phyloP scores from a whole-genome alignment of 176 grass and related monocot species.

The Rhipidocladum racemiflorum region DNA sequence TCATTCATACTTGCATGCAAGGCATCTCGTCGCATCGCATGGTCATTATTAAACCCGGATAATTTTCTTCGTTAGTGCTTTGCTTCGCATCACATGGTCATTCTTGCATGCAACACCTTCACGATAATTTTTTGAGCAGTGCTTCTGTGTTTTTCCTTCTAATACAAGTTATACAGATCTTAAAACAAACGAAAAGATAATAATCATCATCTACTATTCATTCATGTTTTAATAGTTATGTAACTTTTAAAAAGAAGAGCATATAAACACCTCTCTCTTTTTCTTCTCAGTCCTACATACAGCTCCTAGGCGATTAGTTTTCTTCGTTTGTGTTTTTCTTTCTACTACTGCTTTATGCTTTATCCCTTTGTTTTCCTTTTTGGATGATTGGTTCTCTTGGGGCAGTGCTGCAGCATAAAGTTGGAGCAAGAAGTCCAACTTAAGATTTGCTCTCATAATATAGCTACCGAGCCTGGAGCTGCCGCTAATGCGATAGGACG shows the following conservation, averaged over 20 bases:
- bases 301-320: slow-evolving; percentile 22
- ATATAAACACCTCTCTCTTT: too few relatives aligned
- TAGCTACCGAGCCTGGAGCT: too few relatives aligned
- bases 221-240: too few relatives aligned
- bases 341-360: slow-evolving; percentile 12
- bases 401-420: slow-evolving; percentile 37
- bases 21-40: background rate
- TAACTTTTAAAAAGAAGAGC: too few relatives aligned
- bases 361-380: slow-evolving; percentile 35
- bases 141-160: too few relatives aligned
- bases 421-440: slow-evolving; percentile 39
- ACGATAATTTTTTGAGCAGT: too few relatives aligned
- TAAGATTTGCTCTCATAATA: slow-evolving; percentile 46
- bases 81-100: background rate
- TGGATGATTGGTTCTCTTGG: slow-evolving; percentile 39
- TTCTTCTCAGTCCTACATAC: background rate
- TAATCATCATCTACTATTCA: too few relatives aligned
- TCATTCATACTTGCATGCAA: background rate
- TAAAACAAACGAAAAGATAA: too few relatives aligned
- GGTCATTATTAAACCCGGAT: slow-evolving; percentile 7
- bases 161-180: too few relatives aligned
- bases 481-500: too few relatives aligned
- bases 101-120: too few relatives aligned
- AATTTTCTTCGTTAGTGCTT: slow-evolving; percentile 18
- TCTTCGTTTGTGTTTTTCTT: slow-evolving; percentile 19